These are phyloP conservation scores for Sarocladium kiliense DNA, from an alignment of 2,329 filamentous ascomycete genomes.

Conservation along the genomic window DNA sequence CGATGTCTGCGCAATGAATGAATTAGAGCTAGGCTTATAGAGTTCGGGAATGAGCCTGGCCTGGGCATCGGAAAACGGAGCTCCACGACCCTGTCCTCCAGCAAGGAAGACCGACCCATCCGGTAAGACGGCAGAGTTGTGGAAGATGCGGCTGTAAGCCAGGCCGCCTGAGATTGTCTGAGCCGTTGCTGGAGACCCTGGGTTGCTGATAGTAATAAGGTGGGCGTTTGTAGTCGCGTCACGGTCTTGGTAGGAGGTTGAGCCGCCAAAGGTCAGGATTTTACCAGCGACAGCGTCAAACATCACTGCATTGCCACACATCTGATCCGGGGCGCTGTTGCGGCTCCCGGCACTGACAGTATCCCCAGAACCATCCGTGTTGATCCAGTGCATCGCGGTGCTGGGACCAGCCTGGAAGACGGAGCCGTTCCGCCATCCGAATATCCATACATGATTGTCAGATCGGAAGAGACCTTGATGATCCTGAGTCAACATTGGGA, in stretches of 20 bases:
- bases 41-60: conserved; percentile 38
- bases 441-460: conserved; percentile 28
- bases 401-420: conserved; percentile 53
- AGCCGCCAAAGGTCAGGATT: conserved; percentile 48
- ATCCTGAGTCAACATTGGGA: conserved; percentile 32
- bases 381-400: conserved; percentile 53
- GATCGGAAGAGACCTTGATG: conserved; percentile 44
- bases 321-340: conserved; percentile 38
- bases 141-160: conserved; percentile 34
- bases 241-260: conserved; percentile 38
- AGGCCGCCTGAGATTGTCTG: conserved; percentile 19
- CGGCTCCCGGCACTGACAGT: conserved; percentile 34
- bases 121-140: conserved; percentile 42
- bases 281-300: conserved; percentile 54
- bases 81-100: conserved; percentile 38
- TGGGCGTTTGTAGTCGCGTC: conserved; percentile 38
- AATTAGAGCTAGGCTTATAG: conserved; percentile 30
- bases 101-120: conserved; percentile 41
- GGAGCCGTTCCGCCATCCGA: conserved; percentile 38
- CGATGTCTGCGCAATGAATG: conserved; percentile 30
- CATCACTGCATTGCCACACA: conserved; percentile 53
- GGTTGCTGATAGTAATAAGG: conserved; percentile 40
- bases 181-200: conserved; percentile 9
- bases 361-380: conserved; percentile 35
- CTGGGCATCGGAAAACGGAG: conserved; percentile 39